A percentile compares a stretch with the other conserved stretches of the same genome.
Conservation (phyloP, 345 rosid species). For the Eucalyptus sp. region DNA sequence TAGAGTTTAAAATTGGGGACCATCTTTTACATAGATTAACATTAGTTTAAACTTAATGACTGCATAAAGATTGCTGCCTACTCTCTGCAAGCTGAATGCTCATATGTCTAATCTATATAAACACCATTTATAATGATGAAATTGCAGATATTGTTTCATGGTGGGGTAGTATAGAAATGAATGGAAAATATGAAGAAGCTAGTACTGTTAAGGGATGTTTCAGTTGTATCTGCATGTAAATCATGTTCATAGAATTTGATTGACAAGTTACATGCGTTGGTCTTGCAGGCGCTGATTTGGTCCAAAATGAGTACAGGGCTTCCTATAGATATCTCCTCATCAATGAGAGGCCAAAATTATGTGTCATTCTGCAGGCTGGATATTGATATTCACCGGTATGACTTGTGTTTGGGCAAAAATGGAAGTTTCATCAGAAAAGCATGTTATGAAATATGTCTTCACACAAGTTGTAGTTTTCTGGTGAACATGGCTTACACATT, state of each 20-base stretch:
- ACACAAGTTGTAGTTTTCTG: background rate
- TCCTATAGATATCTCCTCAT: conserved; percentile 87
- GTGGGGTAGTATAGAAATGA: background rate
- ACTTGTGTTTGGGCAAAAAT: background rate
- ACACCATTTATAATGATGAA: background rate
- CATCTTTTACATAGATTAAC: background rate
- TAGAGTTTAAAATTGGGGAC: background rate
- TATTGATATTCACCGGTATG: conserved; percentile 88
- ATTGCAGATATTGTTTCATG: background rate
- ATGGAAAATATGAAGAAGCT: background rate
- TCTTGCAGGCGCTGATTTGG: conserved; percentile 91
- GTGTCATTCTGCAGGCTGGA: conserved; percentile 84
- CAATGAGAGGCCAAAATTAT: conserved; percentile 76
- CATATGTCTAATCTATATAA: background rate
- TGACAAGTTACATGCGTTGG: background rate
- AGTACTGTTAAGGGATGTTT: background rate
- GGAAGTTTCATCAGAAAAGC: background rate
- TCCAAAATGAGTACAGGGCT: conserved; percentile 99
- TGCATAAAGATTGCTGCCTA: background rate
- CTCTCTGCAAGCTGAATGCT: background rate
- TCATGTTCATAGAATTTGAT: background rate
- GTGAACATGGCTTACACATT: background rate
- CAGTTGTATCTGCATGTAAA: background rate
- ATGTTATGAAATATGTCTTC: background rate
- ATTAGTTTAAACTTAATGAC: background rate